Evolutionary conservation across 129 eudicot species (phyloP), one percentile per base, ranked within the genome.

Genomic region (Artemisia tridentata): DNA sequence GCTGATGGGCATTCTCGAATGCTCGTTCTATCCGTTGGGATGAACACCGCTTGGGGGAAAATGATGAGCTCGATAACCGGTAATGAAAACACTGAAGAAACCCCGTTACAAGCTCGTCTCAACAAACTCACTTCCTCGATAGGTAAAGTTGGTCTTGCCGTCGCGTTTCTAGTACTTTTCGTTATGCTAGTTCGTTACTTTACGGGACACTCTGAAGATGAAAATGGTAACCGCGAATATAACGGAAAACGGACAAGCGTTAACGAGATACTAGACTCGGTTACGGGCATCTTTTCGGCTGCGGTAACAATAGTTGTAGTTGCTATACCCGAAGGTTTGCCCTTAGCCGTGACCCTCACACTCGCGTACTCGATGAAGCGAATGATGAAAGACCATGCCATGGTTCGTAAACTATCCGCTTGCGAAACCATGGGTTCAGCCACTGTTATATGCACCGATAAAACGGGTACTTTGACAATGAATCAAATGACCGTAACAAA

Each of bases 391-490:
- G 96, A 91, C 81, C 88, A 88, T 55, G 98, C 98, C 4, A 88
- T 88, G 96, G 96, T 91, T 56, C 72, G 98, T 67, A 91, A 88
- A 74, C 76, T 86, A 49, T 91, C 98, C 4, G 97, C 96, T 9
- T 91, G 96, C 58, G 97, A 91, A 69, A 91, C 97, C 25, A 91
- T 91, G 97, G 97, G 97, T 20, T 88, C 96, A 0, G 96, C 97
- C 58, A 91, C 96, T 0, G 89, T 85, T 51, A 88, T 91, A 56
- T 91, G 97, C 80, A 88, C 93, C 0, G 97, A 91, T 47, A 91
- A 91, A 81, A 91, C 96, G 2, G 97, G 97, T 3, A 91, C 98
- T 3, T 45, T 91, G 50, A 91, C 98, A 0, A 64, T 85, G 80
- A 91, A 91, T 48, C 87, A 84, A 68, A 91, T 91, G 98, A 83